Evolutionary conservation across 1,284 basidiomycete genomes (phyloP), one percentile per base, ranked within the genome.

Genomic region (Leccinum subrobustum): DNA sequence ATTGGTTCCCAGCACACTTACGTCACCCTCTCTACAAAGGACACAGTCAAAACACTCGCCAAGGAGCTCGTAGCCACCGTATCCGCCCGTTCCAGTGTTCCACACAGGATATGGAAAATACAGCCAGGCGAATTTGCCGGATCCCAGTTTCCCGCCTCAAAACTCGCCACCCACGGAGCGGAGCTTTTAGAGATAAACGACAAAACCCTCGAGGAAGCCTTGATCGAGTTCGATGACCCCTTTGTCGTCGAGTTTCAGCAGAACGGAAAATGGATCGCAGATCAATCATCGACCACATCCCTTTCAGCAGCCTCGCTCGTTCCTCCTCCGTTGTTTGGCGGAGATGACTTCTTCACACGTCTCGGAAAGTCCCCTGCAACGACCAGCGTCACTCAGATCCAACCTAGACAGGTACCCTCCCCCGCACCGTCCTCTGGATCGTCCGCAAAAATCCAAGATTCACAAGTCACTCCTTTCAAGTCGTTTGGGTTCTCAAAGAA

Each of bases 241-340:
- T 88, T 91, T 68, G 81, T 85, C 3, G 82, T 91, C 27, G 90
- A 92, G 66, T 83, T 86, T 67, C 79, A 82, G 68, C 72, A 74
- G 52, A 64, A 78, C 37, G 79, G 77, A 48, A 75, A 76, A n/a
- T 91, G 88, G 87, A 63, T 83, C 11, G 70, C 77, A 11, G 75
- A 81, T 52, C 63, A 70, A 52, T 58, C 65, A 1, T 42, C 59
- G 20, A 35, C 61, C 18, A 29, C 44, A 25, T 47, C 67, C 0
- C n/a, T 55, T 56, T 23, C 62, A 33, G 23, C 54, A 29, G 52
- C 58, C 59, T 61, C 69, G 50, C 59, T 71, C 5, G 70, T 71
- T 11, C 77, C 80, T 9, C 70, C 73, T 16, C 83, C 85, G 5
- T 65, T 89, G 8, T 91, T 90, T 70, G 77, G 76, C 53, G 79